Conservation (phyloP, 202 grass and related monocot species). For the Elaeis oleifera region DNA sequence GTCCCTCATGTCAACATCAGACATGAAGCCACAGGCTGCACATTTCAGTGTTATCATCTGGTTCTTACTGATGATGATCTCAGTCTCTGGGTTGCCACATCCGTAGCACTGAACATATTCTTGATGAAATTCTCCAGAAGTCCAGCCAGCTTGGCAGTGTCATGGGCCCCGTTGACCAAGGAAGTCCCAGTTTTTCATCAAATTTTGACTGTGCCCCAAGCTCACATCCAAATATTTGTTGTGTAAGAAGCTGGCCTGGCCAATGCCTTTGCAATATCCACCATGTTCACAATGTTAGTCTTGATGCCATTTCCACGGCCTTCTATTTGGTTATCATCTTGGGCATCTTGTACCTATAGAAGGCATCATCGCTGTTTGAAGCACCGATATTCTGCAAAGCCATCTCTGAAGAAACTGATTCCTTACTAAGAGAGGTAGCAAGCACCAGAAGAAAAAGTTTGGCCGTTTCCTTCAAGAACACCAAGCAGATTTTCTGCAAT, state of each 20-base stretch:
- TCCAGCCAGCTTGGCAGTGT: conserved; percentile 21
- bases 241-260: conserved; percentile 28
- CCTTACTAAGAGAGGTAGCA: too few relatives aligned
- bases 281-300: conserved; percentile 30
- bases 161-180: conserved; percentile 26
- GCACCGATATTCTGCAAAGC: conserved; percentile 28
- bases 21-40: conserved; percentile 22
- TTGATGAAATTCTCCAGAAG: conserved; percentile 27
- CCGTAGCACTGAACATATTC: conserved; percentile 23
- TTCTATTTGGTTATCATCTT: conserved; percentile 31
- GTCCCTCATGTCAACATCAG: conserved; percentile 30
- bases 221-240: conserved; percentile 25
- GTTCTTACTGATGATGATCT: conserved; percentile 21
- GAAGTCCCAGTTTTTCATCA: conserved; percentile 20
- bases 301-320: conserved; percentile 29
- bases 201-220: conserved; percentile 26
- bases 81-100: conserved; percentile 29
- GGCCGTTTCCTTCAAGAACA: too few relatives aligned
- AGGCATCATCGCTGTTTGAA: conserved; percentile 28
- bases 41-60: conserved; percentile 26
- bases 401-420: conserved; percentile 1
- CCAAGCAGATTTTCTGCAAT: too few relatives aligned
- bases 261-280: conserved; percentile 23
- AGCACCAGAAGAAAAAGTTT: too few relatives aligned
- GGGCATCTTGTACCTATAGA: conserved; percentile 33